A percentile compares a stretch with the other conserved stretches of the same genome.
Conservation (phyloP, 2,329 filamentous ascomycete genomes). For the Chaetomium strumarium region DNA sequence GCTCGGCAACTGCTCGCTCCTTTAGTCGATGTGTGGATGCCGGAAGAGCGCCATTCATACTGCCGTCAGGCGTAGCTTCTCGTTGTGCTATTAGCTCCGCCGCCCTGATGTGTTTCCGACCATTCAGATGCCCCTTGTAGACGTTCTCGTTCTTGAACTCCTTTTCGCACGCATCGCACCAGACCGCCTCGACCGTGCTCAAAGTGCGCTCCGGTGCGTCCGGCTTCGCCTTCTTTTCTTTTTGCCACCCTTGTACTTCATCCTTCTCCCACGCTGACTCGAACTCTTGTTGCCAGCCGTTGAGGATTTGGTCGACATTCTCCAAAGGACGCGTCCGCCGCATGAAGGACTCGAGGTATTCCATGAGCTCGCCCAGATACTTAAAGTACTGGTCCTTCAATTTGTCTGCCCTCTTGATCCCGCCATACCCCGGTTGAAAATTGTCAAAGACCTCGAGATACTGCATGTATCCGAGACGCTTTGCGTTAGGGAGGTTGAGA, state of each 20-base stretch:
- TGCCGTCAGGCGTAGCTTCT: slow-evolving; percentile 27
- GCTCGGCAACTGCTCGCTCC: slow-evolving; percentile 83
- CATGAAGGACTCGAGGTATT: slow-evolving; percentile 85
- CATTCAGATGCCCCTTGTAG: slow-evolving; percentile 80
- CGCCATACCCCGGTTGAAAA: slow-evolving; percentile 68
- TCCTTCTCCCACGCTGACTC: slow-evolving; percentile 75
- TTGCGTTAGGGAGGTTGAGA: slow-evolving; percentile 81
- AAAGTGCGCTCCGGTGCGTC: slow-evolving; percentile 33
- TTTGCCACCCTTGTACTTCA: slow-evolving; percentile 71
- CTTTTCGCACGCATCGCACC: slow-evolving; percentile 89
- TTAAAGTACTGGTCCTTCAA: slow-evolving; percentile 87
- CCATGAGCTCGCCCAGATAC: slow-evolving; percentile 73
- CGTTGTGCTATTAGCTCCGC: slow-evolving; percentile 58
- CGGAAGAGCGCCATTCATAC: slow-evolving; percentile 23
- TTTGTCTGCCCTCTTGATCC: slow-evolving; percentile 75
- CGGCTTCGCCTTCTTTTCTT: slow-evolving; percentile 40
- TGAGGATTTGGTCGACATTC: slow-evolving; percentile 72
- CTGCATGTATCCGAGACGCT: slow-evolving; percentile 82
- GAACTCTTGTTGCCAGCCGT: slow-evolving; percentile 76
- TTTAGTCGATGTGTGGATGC: slow-evolving; percentile 58
- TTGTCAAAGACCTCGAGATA: slow-evolving; percentile 89
- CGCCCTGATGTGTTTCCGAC: slow-evolving; percentile 88
- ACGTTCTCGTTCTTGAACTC: slow-evolving; percentile 95
- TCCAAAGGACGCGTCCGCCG: slow-evolving; percentile 78
- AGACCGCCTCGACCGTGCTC: slow-evolving; percentile 59